These are phyloP conservation scores for Cystobasidium onofrii DNA, from an alignment of 768 basidiomycete genomes.

Conservation along the genomic window DNA sequence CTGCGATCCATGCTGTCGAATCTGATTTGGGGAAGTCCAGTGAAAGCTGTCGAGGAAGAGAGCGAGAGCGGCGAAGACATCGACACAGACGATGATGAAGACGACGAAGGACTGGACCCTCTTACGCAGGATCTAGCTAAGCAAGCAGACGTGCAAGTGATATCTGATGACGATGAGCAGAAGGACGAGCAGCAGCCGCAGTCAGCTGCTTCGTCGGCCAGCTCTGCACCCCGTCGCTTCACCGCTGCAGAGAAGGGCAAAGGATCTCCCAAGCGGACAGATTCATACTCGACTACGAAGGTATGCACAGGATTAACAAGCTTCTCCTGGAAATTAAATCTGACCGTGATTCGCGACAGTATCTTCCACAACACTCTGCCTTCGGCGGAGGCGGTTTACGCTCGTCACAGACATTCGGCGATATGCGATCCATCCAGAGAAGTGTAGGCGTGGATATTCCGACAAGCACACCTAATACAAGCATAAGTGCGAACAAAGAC, in stretches of 20 bases:
- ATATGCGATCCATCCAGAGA: constrained; percentile 14
- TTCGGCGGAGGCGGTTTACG: background rate
- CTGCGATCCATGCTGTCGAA: constrained; percentile 30
- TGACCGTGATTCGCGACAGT: background rate
- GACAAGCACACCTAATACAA: background rate
- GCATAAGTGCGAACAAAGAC: background rate
- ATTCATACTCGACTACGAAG: background rate
- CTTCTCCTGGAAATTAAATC: too few species aligned
- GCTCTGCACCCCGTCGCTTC: background rate
- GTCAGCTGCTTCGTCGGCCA: background rate
- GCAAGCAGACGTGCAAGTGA: constrained; percentile 4
- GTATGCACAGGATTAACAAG: background rate
- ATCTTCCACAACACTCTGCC: background rate
- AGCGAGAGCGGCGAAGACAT: constrained; percentile 3
- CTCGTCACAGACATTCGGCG: constrained; percentile 12
- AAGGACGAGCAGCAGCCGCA: background rate
- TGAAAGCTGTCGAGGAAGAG: constrained; percentile 1
- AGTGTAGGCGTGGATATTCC: constrained; percentile 2
- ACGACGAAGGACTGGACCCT: background rate
- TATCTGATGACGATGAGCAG: constrained; percentile 25
- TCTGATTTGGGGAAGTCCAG: constrained; percentile 21
- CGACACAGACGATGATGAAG: background rate
- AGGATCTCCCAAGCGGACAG: background rate
- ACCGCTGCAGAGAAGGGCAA: constrained; percentile 28
- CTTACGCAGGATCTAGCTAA: background rate